Conservation (phyloP, 176 grass and related monocot genomes). For the Themeda triandra region DNA sequence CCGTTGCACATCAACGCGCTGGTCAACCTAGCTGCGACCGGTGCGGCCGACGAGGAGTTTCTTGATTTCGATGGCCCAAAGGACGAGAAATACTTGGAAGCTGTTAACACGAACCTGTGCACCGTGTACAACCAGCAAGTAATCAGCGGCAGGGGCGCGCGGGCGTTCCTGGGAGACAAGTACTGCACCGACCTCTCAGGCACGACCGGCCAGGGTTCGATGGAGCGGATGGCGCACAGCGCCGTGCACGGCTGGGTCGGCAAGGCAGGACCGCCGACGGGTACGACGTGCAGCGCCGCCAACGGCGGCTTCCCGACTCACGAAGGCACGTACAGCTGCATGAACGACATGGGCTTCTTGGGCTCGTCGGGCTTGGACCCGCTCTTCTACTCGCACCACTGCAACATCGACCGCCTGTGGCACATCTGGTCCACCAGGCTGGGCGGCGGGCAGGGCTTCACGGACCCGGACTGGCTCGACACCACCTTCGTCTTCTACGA, state of each 20-base stretch:
- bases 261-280: background rate
- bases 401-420: slow-evolving; percentile 12
- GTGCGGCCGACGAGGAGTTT: too few species aligned
- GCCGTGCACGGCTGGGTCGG: background rate
- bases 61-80: background rate
- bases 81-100: background rate
- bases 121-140: background rate
- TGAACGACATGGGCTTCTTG: slow-evolving; percentile 11
- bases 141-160: too few species aligned
- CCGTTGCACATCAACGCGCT: background rate
- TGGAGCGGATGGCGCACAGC: background rate
- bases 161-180: background rate
- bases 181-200: background rate
- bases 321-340: background rate
- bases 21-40: too few species aligned
- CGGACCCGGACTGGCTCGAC: too few species aligned
- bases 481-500: too few species aligned
- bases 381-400: background rate
- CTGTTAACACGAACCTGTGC: background rate
- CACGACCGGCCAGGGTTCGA: background rate
- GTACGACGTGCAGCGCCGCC: background rate
- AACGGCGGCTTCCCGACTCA: background rate
- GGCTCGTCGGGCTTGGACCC: background rate
- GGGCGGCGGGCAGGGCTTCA: too few species aligned
- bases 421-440: too few species aligned